Percentiles rank a stretch among this genome's conserved stretches.
Evolutionary conservation across 257 asterid genomes (phyloP).

Genomic region (Solanum chilense): DNA sequence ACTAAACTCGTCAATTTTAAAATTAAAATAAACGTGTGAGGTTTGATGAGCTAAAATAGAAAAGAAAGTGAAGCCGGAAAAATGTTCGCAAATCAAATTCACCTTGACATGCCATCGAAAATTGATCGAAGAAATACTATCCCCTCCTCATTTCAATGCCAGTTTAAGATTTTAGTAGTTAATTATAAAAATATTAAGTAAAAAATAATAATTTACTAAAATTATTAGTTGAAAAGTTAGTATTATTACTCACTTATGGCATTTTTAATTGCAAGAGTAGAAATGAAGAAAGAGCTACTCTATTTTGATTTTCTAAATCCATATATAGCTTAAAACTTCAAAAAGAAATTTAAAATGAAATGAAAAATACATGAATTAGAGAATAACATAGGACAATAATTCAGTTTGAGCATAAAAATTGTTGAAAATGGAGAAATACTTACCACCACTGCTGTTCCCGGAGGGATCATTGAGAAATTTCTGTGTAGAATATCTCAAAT

Average conservation of each 20-base stretch:
- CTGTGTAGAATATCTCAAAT: slow-evolving; percentile 63
- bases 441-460: slow-evolving; percentile 26
- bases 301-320: background rate
- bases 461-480: slow-evolving; percentile 42
- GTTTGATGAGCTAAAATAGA: background rate
- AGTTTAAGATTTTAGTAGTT: too few species aligned
- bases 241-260: too few species aligned
- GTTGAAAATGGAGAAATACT: background rate
- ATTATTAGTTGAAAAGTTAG: too few species aligned
- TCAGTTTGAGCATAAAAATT: background rate
- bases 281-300: background rate
- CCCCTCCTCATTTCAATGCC: too few species aligned
- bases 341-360: background rate
- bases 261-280: too few species aligned
- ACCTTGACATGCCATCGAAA: background rate
- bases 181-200: too few species aligned
- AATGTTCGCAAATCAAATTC: background rate
- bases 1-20: background rate
- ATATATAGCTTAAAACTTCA: background rate
- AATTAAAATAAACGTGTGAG: background rate
- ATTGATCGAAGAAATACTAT: too few species aligned
- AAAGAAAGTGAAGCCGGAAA: background rate
- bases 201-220: too few species aligned
- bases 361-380: background rate
- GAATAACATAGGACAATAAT: background rate